Evolutionary conservation across 306 rosid species (phyloP), one percentile per base, ranked within the genome.

Genomic region (Prunus armeniaca): DNA sequence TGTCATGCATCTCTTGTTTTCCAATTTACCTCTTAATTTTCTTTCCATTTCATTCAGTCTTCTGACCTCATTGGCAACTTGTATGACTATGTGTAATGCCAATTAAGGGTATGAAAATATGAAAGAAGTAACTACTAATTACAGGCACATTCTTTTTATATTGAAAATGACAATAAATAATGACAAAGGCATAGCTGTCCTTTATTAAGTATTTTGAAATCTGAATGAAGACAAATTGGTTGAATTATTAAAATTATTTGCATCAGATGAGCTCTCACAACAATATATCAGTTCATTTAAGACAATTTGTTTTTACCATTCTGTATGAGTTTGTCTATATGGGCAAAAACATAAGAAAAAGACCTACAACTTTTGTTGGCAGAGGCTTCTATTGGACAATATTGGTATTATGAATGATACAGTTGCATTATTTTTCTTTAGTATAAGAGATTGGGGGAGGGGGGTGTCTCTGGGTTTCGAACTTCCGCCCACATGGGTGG

Each of bases 111-210:
- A 19, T 3, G 19, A 15, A 75, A 76, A 81, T 38, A 81, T 79
- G 55, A 79, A 78, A 62, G 86, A 84, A 84, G 84, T 20, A 80
- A 79, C 28, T 30, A 20, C 69, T 27, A 27, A 74, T 43, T 61
- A 85, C 75, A 73, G 75, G 82, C 43, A 78, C 60, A 80, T 83
- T 88, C 79, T 72, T 55, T 51, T 19, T 50, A 62, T 77, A 71
- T 38, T 28, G 63, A 78, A 86, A 81, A 77, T 61, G 82, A 83
- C 86, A 82, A 73, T 7, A 38, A 38, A 38, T 71, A 54, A 67
- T 71, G 61, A 28, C 69, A 87, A 91, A 79, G 76, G 86, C 84
- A 86, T 74, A 88, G 78, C 80, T 73, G 74, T 71, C 79, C 68
- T 72, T 66, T 76, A 25, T 76, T 78, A 49, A 43, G 65, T 69